phyloP scores from a whole-genome alignment of 148 eudicot species.

The Drosera capensis region DNA sequence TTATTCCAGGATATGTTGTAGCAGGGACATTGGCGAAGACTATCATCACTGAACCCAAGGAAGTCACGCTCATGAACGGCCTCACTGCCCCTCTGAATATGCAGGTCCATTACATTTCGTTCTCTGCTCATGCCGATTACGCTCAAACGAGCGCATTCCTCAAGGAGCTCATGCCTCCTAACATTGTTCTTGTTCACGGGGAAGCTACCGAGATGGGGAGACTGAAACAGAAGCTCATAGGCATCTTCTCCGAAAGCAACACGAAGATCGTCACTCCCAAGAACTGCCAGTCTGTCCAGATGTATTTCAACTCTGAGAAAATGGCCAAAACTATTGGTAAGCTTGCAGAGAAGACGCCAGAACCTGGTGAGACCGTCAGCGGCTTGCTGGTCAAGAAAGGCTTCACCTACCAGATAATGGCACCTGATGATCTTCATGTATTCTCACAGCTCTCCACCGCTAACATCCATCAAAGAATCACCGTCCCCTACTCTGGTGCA shows the following conservation, averaged over 20 bases:
- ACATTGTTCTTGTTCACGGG: conserved; percentile 84
- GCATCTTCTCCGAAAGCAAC: conserved; percentile 54
- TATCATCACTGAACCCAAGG: conserved; percentile 82
- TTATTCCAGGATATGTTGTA: conserved; percentile 86
- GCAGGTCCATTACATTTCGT: conserved; percentile 81
- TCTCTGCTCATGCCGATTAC: conserved; percentile 92
- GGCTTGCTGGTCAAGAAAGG: conserved; percentile 87
- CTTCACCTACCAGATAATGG: conserved; percentile 88
- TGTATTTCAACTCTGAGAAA: conserved; percentile 78
- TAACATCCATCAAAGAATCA: conserved; percentile 65
- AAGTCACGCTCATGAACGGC: conserved; percentile 80
- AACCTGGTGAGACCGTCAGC: conserved; percentile 50
- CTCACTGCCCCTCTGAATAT: conserved; percentile 72
- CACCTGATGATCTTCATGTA: conserved; percentile 78
- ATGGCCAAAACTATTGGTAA: conserved; percentile 80
- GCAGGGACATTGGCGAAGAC: conserved; percentile 87
- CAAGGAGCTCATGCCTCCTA: conserved; percentile 89
- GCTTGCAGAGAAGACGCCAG: conserved; percentile 74
- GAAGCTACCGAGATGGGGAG: conserved; percentile 91
- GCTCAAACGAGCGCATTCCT: conserved; percentile 72
- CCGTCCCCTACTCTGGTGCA: conserved; percentile 81
- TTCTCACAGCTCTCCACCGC: conserved; percentile 85
- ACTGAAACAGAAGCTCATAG: conserved; percentile 68
- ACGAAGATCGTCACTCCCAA: conserved; percentile 64
- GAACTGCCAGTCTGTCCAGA: conserved; percentile 82